Conservation (phyloP, 2,329 filamentous ascomycete species). For the Plectosphaerella cucumerina region DNA sequence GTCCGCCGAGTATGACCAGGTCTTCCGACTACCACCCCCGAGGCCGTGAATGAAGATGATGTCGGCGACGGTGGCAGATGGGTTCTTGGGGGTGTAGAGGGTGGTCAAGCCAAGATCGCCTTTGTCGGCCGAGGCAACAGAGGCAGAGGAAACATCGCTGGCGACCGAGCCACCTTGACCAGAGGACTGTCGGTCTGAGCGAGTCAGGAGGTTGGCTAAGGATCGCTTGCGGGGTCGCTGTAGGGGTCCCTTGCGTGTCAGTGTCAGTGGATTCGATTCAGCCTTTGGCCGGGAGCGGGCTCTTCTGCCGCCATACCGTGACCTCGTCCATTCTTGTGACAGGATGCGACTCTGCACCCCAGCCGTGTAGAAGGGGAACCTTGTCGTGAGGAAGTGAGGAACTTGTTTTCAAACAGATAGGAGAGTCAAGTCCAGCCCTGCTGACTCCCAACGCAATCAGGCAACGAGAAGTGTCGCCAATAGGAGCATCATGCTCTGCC, state of each 20-base stretch:
- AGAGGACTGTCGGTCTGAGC: background rate
- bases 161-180: background rate
- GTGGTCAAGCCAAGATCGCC: background rate
- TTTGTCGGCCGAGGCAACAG: background rate
- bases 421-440: too few species aligned
- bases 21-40: constrained; percentile 28
- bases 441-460: too few species aligned
- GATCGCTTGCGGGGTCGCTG: background rate
- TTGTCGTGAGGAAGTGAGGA: too few species aligned
- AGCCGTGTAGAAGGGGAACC: too few species aligned
- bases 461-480: too few species aligned
- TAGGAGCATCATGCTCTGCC: too few species aligned
- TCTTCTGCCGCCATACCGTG: too few species aligned
- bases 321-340: too few species aligned
- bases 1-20: constrained; percentile 26
- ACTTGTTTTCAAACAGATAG: too few species aligned
- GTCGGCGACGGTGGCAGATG: constrained; percentile 32
- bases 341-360: too few species aligned
- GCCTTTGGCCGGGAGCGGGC: background rate
- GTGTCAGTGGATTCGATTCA: too few species aligned
- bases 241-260: too few species aligned
- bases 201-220: background rate
- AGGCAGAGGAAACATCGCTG: background rate
- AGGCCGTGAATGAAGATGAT: constrained; percentile 37
- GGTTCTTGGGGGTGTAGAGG: background rate